Percentiles rank a stretch among this genome's conserved stretches.
Conservation (phyloP, 352 stramenopile species). For the Phytophthora chlamydospora region DNA sequence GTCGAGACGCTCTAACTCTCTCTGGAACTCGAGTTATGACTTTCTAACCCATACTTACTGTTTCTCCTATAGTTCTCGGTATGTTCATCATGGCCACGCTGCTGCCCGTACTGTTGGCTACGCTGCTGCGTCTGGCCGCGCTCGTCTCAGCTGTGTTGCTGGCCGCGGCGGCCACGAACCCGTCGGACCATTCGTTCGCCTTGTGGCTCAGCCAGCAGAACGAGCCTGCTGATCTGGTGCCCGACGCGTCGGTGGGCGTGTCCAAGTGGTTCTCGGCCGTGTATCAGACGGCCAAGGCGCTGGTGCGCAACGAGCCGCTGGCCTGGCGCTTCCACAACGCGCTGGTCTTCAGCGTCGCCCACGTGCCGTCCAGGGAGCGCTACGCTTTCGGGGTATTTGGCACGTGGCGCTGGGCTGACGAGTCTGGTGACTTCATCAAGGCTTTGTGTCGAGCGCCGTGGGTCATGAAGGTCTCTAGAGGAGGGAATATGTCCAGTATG, state of each 20-base stretch:
- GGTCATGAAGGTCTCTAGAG: constrained; percentile 55
- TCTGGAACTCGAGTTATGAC: neutral
- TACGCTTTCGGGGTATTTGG: constrained; percentile 73
- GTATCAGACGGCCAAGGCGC: constrained; percentile 71
- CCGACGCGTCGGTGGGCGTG: constrained; percentile 55
- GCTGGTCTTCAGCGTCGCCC: constrained; percentile 68
- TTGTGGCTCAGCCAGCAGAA: constrained; percentile 70
- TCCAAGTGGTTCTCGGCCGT: constrained; percentile 75
- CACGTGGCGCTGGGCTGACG: constrained; percentile 77
- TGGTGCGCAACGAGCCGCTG: constrained; percentile 67
- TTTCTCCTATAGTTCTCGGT: constrained; percentile 48
- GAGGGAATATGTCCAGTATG: constrained; percentile 57
- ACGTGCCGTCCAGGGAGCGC: constrained; percentile 63
- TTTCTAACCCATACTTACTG: neutral
- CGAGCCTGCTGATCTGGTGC: constrained; percentile 33
- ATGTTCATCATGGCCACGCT: constrained; percentile 77
- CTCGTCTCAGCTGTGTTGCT: constrained; percentile 37
- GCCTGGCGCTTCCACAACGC: constrained; percentile 69
- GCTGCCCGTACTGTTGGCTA: constrained; percentile 58
- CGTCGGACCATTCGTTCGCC: constrained; percentile 75
- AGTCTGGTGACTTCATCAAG: constrained; percentile 41
- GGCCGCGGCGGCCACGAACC: constrained; percentile 57
- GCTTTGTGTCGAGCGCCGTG: constrained; percentile 56
- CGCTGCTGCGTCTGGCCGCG: constrained; percentile 46
- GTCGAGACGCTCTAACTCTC: constrained; percentile 9